Percentiles rank a stretch among this genome's conserved stretches.
phyloP scores from a whole-genome alignment of 2,329 filamentous ascomycete genomes.

The Purpureocillium lavendulum region DNA sequence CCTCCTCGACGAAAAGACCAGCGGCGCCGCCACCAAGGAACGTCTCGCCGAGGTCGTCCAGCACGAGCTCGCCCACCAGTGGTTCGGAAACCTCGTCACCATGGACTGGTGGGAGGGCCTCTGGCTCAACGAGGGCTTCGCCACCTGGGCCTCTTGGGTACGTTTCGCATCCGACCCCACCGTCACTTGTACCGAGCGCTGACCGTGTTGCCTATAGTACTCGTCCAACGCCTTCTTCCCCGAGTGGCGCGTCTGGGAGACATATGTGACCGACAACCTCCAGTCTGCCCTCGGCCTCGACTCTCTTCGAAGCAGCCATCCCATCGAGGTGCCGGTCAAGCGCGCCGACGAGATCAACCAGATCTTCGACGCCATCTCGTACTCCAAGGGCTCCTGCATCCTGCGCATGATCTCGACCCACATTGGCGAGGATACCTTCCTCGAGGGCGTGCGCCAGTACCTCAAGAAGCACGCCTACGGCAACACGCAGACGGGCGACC shows the following conservation, averaged over 20 bases:
- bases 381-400: conserved; percentile 93
- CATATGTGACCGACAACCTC: conserved; percentile 86
- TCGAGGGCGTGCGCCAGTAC: conserved; percentile 84
- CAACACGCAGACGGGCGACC: conserved; percentile 83
- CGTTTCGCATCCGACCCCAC: background rate
- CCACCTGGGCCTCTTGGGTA: conserved; percentile 36
- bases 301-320: conserved; percentile 87
- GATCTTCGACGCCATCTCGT: conserved; percentile 96
- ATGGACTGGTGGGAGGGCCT: conserved; percentile 99
- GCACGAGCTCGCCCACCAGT: conserved; percentile 94
- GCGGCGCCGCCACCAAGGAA: conserved; percentile 82
- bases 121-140: conserved; percentile 93
- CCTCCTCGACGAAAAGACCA: conserved; percentile 84
- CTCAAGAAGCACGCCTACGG: conserved; percentile 95
- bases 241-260: conserved; percentile 97
- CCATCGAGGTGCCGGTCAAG: conserved; percentile 94
- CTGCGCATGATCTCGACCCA: conserved; percentile 96
- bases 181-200: background rate
- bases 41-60: conserved; percentile 92
- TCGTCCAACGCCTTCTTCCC: conserved; percentile 92
- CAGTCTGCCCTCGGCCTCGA: conserved; percentile 83
- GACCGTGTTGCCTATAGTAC: conserved; percentile 35
- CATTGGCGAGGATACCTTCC: conserved; percentile 83
- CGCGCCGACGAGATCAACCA: conserved; percentile 94
- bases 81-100: conserved; percentile 95